Base-by-base conservation (phyloP, 129 eudicot species). In the Escallonia herrerae region DNA sequence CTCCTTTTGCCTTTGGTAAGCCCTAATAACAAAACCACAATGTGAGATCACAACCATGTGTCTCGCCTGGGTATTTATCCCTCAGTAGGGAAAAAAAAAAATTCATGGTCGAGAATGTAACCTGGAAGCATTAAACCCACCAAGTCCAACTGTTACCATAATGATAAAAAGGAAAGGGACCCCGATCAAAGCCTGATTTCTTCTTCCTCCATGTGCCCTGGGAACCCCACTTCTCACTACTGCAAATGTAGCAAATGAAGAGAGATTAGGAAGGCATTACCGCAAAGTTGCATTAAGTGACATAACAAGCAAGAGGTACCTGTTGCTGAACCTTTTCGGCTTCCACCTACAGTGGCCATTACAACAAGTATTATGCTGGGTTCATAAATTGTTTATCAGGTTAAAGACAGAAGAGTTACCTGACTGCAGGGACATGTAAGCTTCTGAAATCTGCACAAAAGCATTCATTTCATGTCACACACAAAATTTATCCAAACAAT, bases 111-210 rank as follows among this genome's bases (percentile, higher is more conserved):
- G 2, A 55, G 43, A n/a, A 3, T 22, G 33, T 22, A 22, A 22
- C 97, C 95, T 90, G 64, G 95, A 42, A 65, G 82, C 91, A 79
- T 74, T 83, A 39, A 86, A 71, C 53, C 97, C 97, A n/a, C 91
- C 97, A 4, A 90, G 91, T 11, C 87, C 81, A 67, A 84, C 71
- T 2, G 97, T 83, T 56, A 89, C 89, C 43, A 86, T 15, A 62
- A 90, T 81, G 51, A 90, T 84, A 4, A 90, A 77, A 59, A 90
- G 61, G 73, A 86, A 90, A 5, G 95, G 97, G 68, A 84, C 66
- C 60, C 89, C 82, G 47, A 85, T 75, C 68, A 82, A 63, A 48
- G 79, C 71, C 41, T 59, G 80, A 74, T 80, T 82, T 68, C 80
- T 79, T 50, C 76, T 73, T 66, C 94, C 87, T 76, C 95, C 91